Conservation (phyloP, 2,329 filamentous ascomycete species). For the Dactylellina leptospora region DNA sequence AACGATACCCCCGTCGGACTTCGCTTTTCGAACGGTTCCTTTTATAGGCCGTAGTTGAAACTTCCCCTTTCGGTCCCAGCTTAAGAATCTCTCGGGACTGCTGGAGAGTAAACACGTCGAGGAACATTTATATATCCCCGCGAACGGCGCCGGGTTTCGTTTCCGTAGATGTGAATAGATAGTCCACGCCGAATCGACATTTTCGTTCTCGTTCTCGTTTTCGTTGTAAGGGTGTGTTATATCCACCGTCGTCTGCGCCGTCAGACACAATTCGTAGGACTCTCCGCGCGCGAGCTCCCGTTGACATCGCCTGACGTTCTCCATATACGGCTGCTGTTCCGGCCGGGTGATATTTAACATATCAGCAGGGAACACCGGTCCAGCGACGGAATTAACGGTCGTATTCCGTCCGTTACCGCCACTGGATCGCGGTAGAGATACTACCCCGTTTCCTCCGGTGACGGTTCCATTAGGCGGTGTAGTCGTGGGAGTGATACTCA, state of each 20-base stretch:
- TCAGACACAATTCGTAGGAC: constrained; percentile 62
- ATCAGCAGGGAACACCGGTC: constrained; percentile 20
- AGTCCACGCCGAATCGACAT: constrained; percentile 68
- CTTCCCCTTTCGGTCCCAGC: constrained; percentile 69
- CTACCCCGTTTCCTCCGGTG: neutral
- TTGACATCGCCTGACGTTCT: constrained; percentile 60
- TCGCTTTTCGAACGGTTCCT: constrained; percentile 79
- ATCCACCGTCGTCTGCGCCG: constrained; percentile 57
- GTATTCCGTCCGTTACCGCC: neutral
- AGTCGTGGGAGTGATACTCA: constrained; percentile 54
- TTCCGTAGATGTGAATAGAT: constrained; percentile 76
- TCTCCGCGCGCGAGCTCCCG: constrained; percentile 60
- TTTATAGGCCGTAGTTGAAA: constrained; percentile 94
- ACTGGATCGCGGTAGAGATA: neutral
- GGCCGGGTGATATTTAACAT: constrained; percentile 51
- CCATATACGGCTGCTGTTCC: constrained; percentile 57
- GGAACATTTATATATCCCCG: constrained; percentile 78
- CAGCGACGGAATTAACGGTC: neutral
- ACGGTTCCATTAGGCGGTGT: constrained; percentile 52
- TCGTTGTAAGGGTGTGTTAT: constrained; percentile 57
- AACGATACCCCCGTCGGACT: constrained; percentile 71
- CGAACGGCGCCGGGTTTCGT: constrained; percentile 83
- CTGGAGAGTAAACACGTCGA: constrained; percentile 77
- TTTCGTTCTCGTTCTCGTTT: constrained; percentile 57
- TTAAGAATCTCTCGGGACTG: constrained; percentile 89